These are phyloP conservation scores for Houttuynia cordata DNA, from an alignment of 164 flowering plant genomes.

Conservation along the genomic window DNA sequence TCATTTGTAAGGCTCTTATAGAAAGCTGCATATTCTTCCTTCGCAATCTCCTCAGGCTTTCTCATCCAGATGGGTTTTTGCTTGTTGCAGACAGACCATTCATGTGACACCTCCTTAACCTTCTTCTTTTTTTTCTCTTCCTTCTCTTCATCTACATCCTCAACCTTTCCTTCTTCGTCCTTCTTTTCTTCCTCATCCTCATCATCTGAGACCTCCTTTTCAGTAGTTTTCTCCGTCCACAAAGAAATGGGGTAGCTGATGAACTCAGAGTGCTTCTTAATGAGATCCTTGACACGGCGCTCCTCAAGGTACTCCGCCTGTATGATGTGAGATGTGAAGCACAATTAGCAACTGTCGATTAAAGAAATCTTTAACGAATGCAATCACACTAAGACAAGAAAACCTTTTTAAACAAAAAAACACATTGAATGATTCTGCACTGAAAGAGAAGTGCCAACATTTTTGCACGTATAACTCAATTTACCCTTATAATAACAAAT, in stretches of 20 bases:
- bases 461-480: background rate
- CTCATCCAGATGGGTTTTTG: slow-evolving; percentile 55
- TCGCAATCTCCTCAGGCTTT: slow-evolving; percentile 48
- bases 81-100: slow-evolving; percentile 43
- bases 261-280: slow-evolving; percentile 55
- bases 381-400: background rate
- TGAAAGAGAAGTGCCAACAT: background rate
- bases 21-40: slow-evolving; percentile 51
- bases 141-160: slow-evolving; percentile 43
- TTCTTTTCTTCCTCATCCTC: slow-evolving; percentile 46
- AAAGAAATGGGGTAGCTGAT: slow-evolving; percentile 52
- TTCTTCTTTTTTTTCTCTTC: slow-evolving; percentile 42
- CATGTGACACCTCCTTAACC: slow-evolving; percentile 42
- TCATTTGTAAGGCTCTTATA: slow-evolving; percentile 63
- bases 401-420: background rate
- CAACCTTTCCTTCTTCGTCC: slow-evolving; percentile 39
- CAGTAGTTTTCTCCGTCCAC: slow-evolving; percentile 49
- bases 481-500: no score
- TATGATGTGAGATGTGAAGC: background rate
- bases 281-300: slow-evolving; percentile 42
- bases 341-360: background rate
- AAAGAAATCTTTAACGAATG: background rate
- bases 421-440: background rate
- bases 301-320: slow-evolving; percentile 48
- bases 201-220: slow-evolving; percentile 40